Evolutionary conservation across 495 filamentous ascomycete genomes (phyloP).

Genomic region (Hyphodiscus hymeniophilus): DNA sequence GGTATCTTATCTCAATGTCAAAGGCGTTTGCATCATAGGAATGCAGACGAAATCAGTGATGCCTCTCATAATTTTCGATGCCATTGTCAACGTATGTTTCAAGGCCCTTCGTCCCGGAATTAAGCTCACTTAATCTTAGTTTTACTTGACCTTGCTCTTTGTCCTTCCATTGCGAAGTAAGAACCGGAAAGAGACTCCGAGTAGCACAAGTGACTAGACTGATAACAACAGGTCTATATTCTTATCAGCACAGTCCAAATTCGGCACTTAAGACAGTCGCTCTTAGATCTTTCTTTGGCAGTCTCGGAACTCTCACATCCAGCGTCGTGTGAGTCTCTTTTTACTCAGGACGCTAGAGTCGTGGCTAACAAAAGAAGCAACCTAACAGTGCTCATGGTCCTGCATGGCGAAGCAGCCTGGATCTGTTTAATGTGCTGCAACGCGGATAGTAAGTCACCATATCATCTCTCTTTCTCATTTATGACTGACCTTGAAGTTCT

Average conservation of each 20-base stretch:
- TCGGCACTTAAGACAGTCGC: slow-evolving; percentile 29
- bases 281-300: slow-evolving; percentile 39
- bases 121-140: slow-evolving; percentile 18
- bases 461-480: not conserved
- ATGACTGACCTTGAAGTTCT: not conserved
- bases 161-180: slow-evolving; percentile 36
- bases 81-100: slow-evolving; percentile 35
- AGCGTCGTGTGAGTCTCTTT: too few relatives aligned
- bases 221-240: slow-evolving; percentile 26
- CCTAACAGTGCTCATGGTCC: not conserved
- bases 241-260: slow-evolving; percentile 14
- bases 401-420: not conserved
- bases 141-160: slow-evolving; percentile 44
- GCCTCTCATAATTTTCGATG: slow-evolving; percentile 40
- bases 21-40: slow-evolving; percentile 44
- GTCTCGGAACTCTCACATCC: slow-evolving; percentile 36
- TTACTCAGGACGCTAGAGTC: too few relatives aligned
- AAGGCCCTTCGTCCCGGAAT: not conserved
- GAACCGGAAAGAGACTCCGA: slow-evolving; percentile 1
- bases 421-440: not conserved
- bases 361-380: not conserved
- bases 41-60: slow-evolving; percentile 40
- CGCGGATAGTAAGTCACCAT: not conserved
- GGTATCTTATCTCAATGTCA: slow-evolving; percentile 7
- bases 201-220: slow-evolving; percentile 22